These are phyloP conservation scores for Scheffersomyces titani DNA, from an alignment of 1,139 yeast genomes.

Conservation along the genomic window DNA sequence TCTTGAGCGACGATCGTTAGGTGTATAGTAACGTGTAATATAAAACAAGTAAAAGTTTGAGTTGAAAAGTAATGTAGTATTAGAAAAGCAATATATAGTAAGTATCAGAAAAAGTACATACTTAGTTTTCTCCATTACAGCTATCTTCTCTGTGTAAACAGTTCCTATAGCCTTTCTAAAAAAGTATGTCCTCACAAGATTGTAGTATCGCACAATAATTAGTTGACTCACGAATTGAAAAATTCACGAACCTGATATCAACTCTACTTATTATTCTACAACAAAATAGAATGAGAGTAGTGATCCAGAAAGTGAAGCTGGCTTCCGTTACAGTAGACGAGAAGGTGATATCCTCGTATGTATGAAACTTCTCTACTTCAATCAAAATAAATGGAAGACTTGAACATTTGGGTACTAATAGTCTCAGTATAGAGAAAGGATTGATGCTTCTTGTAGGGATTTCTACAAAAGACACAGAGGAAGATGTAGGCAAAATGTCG, in stretches of 20 bases:
- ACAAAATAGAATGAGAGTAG: conserved; percentile 65
- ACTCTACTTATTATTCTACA: neutral
- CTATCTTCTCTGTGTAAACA: neutral
- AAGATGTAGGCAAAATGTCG: conserved; percentile 70
- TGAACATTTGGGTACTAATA: conserved; percentile 3
- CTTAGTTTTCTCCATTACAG: neutral
- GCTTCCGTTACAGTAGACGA: conserved; percentile 87
- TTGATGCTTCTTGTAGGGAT: conserved; percentile 83
- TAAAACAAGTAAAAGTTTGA: too few species aligned
- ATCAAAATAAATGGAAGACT: neutral
- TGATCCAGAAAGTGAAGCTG: conserved; percentile 79
- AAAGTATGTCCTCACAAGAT: neutral
- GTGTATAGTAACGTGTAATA: neutral
- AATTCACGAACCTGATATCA: neutral
- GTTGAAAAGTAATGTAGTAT: neutral
- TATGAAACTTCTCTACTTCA: conserved; percentile 11
- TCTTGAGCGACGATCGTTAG: conserved; percentile 40
- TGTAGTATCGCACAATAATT: neutral
- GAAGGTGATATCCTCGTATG: conserved; percentile 67
- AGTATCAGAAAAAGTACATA: neutral
- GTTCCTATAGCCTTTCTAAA: too few species aligned
- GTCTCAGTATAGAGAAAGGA: conserved; percentile 64
- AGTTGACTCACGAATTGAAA: neutral
- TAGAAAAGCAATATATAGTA: too few species aligned
- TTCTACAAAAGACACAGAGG: conserved; percentile 70